phyloP scores from a whole-genome alignment of 805 yeast species.

The Debaryomyces tyrocola region DNA sequence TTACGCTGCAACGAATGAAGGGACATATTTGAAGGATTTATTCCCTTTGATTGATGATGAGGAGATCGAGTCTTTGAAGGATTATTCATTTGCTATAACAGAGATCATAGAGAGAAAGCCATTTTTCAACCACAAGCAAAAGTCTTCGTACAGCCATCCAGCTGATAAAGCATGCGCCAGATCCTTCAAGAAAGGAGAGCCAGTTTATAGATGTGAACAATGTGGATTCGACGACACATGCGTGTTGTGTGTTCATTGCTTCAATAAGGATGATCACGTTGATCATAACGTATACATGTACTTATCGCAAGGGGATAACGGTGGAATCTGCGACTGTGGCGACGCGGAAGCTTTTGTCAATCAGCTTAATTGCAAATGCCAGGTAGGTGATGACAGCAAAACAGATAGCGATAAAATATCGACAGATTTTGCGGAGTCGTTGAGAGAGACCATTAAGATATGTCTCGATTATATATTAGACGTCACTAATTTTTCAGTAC shows the following conservation, averaged over 20 bases:
- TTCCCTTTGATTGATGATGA: constrained; percentile 30
- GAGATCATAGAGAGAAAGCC: constrained; percentile 8
- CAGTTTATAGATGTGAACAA: constrained; percentile 70
- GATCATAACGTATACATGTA: constrained; percentile 63
- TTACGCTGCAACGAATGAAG: constrained; percentile 37
- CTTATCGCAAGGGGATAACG: constrained; percentile 45
- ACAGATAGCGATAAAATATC: constrained; percentile 7
- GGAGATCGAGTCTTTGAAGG: constrained; percentile 13
- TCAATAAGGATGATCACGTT: constrained; percentile 65
- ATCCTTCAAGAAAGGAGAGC: constrained; percentile 58
- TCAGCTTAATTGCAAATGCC: constrained; percentile 52
- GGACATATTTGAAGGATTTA: constrained; percentile 29
- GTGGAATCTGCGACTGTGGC: constrained; percentile 75
- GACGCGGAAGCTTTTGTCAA: constrained; percentile 63
- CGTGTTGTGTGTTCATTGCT: constrained; percentile 73
- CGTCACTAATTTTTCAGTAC: constrained; percentile 38
- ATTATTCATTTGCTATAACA: constrained; percentile 10
- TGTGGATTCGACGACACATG: constrained; percentile 81
- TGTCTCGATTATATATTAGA: constrained; percentile 45
- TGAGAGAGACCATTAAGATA: constrained; percentile 28
- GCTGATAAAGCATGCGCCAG: constrained; percentile 69
- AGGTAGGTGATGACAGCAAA: constrained; percentile 7
- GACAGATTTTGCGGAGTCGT: constrained; percentile 14
- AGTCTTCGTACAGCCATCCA: constrained; percentile 39
- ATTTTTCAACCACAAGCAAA: constrained; percentile 11